Evolutionary conservation across 2,329 filamentous ascomycete species (phyloP), one percentile per base, ranked within the genome.

Genomic region (Emmonsiellopsis sp.): DNA sequence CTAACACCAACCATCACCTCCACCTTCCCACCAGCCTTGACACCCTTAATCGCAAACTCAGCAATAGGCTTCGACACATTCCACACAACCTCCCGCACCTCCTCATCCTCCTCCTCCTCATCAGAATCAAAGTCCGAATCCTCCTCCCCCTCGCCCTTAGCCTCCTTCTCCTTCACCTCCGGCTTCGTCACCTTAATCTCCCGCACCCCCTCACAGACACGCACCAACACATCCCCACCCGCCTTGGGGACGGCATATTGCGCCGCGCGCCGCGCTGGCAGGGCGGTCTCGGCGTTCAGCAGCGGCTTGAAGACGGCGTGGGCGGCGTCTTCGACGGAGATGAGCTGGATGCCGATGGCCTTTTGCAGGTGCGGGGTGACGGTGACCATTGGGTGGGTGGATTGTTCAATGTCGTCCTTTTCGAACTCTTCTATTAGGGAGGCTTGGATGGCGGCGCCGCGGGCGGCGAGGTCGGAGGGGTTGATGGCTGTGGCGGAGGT

Each of bases 341-440:
- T 74, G 62, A 84, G 82, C 58, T 95, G 79, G 51, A 97, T 86
- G 69, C 93, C 93, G 58, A 98, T 87, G 58, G 92, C 87, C 67
- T 91, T 87, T 63, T 83, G 79, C 58, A 95, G 84, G 76, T 98
- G 93, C 63, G 90, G 89, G 51, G 94, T 90, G 13, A 91, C 92
- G 35, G 92, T 96, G 59, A 98, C 90, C 67, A 90, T 89, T 51
- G 93, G 86, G 77, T 98, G 92, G 47, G 90, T 95, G 58, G 89
- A 95, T 79, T 96, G 91, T 69, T 94, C 88, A 62, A 98, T 94
- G 68, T 97, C 92, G 61, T 89, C 85, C 62, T 83, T 80, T 64
- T 98, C 93, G 72, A 95, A 98, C 72, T 95, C 92, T 71, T 91
- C 85, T 70, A 98, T 89, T 59, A 98, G 78, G 56, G 86, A 94